Base-by-base conservation (phyloP, 1,139 yeast genomes). In the Citeromyces hawaiiensis region DNA sequence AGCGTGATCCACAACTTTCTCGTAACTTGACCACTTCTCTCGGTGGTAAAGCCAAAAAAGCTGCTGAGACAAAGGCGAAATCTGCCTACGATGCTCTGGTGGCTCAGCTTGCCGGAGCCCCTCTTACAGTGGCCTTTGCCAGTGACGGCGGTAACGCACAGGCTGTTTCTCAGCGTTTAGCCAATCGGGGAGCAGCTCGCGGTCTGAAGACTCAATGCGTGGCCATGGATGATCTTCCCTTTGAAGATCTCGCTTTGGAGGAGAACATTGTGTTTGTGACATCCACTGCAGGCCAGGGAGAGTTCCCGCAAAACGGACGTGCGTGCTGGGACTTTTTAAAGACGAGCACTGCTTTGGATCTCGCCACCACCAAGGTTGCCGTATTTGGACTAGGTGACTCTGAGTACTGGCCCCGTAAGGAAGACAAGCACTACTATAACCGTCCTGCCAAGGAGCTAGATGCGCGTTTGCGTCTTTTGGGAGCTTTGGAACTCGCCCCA, bases 261-360 rank as follows among this genome's bases (percentile, higher is more conserved):
- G 83, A 83, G 45, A 85, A 86, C 57, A 72, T 88, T 44, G 77
- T 85, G 14, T 81, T 88, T 49, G 68, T 88, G 39, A 68, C 91
- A 19, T 85, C 96, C 4, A 88, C 97, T 39, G 88, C 96, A 6
- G 97, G 97, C 47, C 97, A 88, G 68, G 97, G 97, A 68, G 97
- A 88, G 61, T 80, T 88, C 64, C 96, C 97, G 36, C 91, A 86
- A 50, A 91, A 87, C 57, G 97, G 96, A 60, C 85, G 88, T 52
- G 72, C 68, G 41, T 79, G 87, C 55, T 88, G 96, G 96, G 96
- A 87, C 50, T 72, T 72, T 34, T 60, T 88, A 48, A 87, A 85
- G 61, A 62, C 64, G 43, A 60, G 83, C 23, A 72, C 75, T 42
- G 93, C 83, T 48, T 60, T 80, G 45, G 96, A 86, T 53, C 70